phyloP scores from a whole-genome alignment of 2,329 filamentous ascomycete genomes.

The Arachnomyces sp. region DNA sequence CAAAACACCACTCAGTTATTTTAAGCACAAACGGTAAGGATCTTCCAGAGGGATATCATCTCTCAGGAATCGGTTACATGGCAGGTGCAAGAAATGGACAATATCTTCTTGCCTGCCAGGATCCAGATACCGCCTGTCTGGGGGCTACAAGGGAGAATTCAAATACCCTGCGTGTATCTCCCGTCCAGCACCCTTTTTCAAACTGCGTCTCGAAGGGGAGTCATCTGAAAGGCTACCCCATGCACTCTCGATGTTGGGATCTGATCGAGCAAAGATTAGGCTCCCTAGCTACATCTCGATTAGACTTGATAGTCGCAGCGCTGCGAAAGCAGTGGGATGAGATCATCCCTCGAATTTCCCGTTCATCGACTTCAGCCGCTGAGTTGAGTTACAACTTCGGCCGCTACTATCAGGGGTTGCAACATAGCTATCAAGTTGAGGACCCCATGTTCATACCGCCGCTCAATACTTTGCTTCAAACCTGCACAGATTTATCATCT shows the following conservation, averaged over 20 bases:
- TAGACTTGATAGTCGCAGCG: neutral
- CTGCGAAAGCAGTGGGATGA: constrained; percentile 1
- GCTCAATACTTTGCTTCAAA: neutral
- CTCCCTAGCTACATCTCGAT: neutral
- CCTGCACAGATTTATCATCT: neutral
- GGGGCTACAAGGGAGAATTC: neutral
- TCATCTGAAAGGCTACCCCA: neutral
- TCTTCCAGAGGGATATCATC: neutral
- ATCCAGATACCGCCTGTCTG: neutral
- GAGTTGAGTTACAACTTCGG: too few relatives aligned
- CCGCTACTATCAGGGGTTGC: neutral
- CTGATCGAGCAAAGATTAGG: neutral
- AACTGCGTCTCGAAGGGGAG: neutral
- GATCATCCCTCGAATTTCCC: neutral
- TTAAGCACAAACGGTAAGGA: neutral
- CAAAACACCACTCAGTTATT: constrained; percentile 1
- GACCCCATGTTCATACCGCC: constrained; percentile 2
- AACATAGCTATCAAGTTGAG: neutral
- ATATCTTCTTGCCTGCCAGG: neutral
- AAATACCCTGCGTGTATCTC: neutral
- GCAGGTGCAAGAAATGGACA: neutral
- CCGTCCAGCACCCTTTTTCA: neutral
- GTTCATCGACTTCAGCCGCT: too few relatives aligned
- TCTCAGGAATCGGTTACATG: constrained; percentile 2
- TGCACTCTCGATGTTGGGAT: constrained; percentile 2